Evolutionary conservation across 495 filamentous ascomycete genomes (phyloP).

Genomic region (Diplogelasinospora grovesii): DNA sequence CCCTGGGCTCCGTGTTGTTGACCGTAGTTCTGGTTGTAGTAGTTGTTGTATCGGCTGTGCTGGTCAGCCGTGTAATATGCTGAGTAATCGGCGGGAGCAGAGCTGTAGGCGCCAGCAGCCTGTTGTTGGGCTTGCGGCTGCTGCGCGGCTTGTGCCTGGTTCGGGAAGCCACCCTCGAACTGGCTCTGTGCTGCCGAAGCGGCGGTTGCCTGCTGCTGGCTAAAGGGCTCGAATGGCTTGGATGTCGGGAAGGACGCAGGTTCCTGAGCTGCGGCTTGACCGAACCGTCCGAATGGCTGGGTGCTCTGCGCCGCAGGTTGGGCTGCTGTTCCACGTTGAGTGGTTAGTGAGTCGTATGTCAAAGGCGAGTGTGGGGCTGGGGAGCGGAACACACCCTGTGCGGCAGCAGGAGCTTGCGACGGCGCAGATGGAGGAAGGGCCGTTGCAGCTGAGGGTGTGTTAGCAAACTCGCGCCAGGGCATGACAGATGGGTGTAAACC

Average conservation of each 20-base stretch:
- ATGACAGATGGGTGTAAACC: conserved; percentile 4
- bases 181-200: conserved; percentile 38
- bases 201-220: conserved; percentile 56
- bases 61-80: conserved; percentile 83
- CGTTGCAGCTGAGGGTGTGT: conserved; percentile 26
- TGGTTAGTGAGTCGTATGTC: conserved; percentile 20
- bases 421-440: conserved; percentile 11
- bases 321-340: conserved; percentile 23
- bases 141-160: conserved; percentile 55
- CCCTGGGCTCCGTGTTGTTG: conserved; percentile 59
- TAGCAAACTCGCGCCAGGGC: conserved; percentile 15
- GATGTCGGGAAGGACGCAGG: conserved; percentile 52
- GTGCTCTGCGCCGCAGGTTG: conserved; percentile 40
- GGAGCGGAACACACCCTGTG: conserved; percentile 24
- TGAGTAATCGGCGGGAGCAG: conserved; percentile 73
- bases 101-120: conserved; percentile 56
- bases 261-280: conserved; percentile 49
- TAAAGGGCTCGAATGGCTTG: conserved; percentile 86
- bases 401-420: conserved; percentile 19
- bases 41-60: conserved; percentile 70
- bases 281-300: conserved; percentile 70
- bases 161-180: conserved; percentile 38
- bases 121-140: conserved; percentile 44
- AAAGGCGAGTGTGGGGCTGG: background rate
- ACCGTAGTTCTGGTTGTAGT: conserved; percentile 66